Conservation (phyloP, 2,329 filamentous ascomycete genomes). For the Ceratocystis harringtonii region DNA sequence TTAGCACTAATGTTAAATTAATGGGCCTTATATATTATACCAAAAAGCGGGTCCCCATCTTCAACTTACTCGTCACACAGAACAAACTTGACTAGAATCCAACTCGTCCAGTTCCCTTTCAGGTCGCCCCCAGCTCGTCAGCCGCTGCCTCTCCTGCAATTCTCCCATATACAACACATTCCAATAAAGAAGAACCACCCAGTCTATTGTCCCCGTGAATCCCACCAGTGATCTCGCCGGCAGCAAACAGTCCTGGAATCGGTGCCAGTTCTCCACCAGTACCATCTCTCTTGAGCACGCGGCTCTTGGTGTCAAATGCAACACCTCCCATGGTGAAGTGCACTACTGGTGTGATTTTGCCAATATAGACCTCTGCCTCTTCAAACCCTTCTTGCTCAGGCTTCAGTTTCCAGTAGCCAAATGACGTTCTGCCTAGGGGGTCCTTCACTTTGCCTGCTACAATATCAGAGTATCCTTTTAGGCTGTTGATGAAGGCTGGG, state of each 20-base stretch:
- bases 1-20: background rate
- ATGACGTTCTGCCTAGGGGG: conserved; percentile 33
- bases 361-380: conserved; percentile 41
- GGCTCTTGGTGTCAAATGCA: conserved; percentile 37
- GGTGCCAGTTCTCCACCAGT: conserved; percentile 25
- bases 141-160: conserved; percentile 39
- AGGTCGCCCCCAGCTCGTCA: conserved; percentile 3
- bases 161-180: conserved; percentile 49
- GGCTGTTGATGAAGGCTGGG: conserved; percentile 26
- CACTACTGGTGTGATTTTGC: conserved; percentile 45
- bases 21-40: background rate
- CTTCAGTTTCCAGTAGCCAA: conserved; percentile 40
- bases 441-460: conserved; percentile 30
- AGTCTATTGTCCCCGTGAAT: conserved; percentile 48
- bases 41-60: background rate
- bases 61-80: background rate
- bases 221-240: conserved; percentile 50
- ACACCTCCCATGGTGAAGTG: conserved; percentile 56
- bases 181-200: conserved; percentile 45
- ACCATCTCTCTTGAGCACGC: conserved; percentile 31
- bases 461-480: conserved; percentile 35
- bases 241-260: conserved; percentile 44
- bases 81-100: background rate
- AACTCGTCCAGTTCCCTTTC: background rate
- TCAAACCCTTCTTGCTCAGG: conserved; percentile 28